Evolutionary conservation across 768 basidiomycete species (phyloP), one percentile per base, ranked within the genome.

Genomic region (Xerocomellus amylosporus): DNA sequence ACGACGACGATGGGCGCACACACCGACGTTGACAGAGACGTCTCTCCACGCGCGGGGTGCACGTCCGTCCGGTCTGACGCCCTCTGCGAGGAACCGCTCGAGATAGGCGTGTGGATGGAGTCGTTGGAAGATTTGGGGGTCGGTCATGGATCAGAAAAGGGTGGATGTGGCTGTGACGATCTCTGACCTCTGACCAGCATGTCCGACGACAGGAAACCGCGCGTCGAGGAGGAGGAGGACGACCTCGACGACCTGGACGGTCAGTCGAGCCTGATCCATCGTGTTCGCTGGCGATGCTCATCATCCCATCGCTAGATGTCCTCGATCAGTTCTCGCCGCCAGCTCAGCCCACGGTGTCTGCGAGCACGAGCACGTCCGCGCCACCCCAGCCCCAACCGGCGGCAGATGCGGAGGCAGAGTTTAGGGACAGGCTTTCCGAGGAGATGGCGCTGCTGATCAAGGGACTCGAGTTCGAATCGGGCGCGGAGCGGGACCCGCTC

Each of bases 71-170:
- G 94, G 91, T 50, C 97, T 73, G 52, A 88, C 77, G 8, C 83
- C 76, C 65, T 96, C 86, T 2, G 80, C 75, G 17, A 98, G 73
- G 64, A 97, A 98, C 8, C 88, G 81, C 61, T 92, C 86, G 43
- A 98, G 83, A 68, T 98, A 98, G 5, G 84, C 80, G 31, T 82
- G 81, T 2, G 97, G 96, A 63, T 98, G 93, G 0, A 99, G 79
- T 14, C 93, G 86, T 63, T 93, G 89, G 73, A 95, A 95, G 31
- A 87, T 83, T 36, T 70, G 68, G 1, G 70, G 55, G 26, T 28
- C 26, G 26, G 26, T 28, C 26, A 28, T 28, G 26, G 24, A n/a
- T n/a, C n/a, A n/a, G n/a, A n/a, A 24, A 15, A n/a, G 13, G 31
- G 7, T 17, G 31, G 33, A 2, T 30, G 37, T 20, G 41, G 34